Conservation (phyloP, 2,329 filamentous ascomycete species). For the Aureobasidium uvarum region DNA sequence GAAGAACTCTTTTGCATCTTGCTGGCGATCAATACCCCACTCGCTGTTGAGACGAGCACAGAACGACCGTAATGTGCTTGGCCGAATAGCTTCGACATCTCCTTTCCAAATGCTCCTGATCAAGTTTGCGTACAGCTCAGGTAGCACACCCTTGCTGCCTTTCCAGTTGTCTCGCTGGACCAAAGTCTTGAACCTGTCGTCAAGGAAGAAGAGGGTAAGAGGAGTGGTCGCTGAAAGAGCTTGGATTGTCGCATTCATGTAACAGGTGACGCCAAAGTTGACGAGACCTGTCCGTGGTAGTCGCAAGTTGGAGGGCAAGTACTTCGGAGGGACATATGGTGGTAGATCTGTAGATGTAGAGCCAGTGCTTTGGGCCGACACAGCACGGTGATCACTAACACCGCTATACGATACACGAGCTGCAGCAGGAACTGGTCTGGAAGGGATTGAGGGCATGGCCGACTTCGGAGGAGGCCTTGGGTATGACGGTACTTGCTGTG, state of each 20-base stretch:
- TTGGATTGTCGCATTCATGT: conserved; percentile 89
- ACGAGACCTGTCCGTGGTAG: conserved; percentile 69
- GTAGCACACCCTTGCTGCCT: conserved; percentile 62
- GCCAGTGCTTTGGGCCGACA: conserved; percentile 36
- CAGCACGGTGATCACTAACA: conserved; percentile 58
- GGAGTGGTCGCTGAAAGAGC: conserved; percentile 70
- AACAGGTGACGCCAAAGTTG: conserved; percentile 82
- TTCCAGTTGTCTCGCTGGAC: conserved; percentile 63
- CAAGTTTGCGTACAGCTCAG: conserved; percentile 61
- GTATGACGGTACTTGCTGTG: conserved; percentile 34
- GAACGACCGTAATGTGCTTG: conserved; percentile 55
- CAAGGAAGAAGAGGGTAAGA: conserved; percentile 63
- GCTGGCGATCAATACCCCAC: conserved; percentile 74
- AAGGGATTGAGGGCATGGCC: conserved; percentile 54
- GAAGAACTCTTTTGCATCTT: conserved; percentile 90
- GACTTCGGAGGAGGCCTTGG: conserved; percentile 38
- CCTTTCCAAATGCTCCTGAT: conserved; percentile 63
- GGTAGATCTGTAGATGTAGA: conserved; percentile 40
- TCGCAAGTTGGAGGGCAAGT: conserved; percentile 44
- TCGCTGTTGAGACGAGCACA: conserved; percentile 62
- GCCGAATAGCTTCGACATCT: conserved; percentile 49
- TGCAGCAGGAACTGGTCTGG: conserved; percentile 58
- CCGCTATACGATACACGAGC: conserved; percentile 73
- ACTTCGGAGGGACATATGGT: conserved; percentile 48
- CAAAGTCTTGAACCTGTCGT: conserved; percentile 59